A percentile compares a stretch with the other conserved stretches of the same genome.
Conservation (phyloP, 768 basidiomycete genomes). For the Russula sp. region DNA sequence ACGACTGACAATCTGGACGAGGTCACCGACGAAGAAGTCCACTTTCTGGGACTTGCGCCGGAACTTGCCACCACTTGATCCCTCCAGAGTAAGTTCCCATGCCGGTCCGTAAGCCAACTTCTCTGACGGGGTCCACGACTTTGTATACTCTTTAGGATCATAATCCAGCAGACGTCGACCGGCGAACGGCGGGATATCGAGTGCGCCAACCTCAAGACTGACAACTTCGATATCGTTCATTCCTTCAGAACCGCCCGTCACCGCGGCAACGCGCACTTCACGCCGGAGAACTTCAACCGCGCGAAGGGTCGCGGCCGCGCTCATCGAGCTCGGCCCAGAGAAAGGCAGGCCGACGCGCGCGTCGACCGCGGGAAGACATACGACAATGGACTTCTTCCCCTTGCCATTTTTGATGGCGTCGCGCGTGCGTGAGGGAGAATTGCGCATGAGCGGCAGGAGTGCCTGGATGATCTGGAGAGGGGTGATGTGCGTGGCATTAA, state of each 20-base stretch:
- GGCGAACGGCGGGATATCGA: slow-evolving; percentile 27
- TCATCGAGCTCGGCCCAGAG: slow-evolving; percentile 59
- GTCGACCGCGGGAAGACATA: slow-evolving; percentile 70
- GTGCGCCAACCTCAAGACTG: slow-evolving; percentile 64
- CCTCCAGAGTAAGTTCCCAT: slow-evolving; percentile 44
- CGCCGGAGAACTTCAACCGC: slow-evolving; percentile 67
- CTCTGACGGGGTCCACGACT: slow-evolving; percentile 69
- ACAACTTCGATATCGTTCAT: slow-evolving; percentile 66
- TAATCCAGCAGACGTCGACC: slow-evolving; percentile 32
- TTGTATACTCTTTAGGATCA: slow-evolving; percentile 38
- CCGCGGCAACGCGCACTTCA: slow-evolving; percentile 53
- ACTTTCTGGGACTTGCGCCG: slow-evolving; percentile 50
- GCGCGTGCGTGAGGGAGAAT: slow-evolving; percentile 47
- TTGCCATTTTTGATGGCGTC: slow-evolving; percentile 42
- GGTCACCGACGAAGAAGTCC: slow-evolving; percentile 47
- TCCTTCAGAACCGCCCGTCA: slow-evolving; percentile 46
- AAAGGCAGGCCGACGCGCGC: slow-evolving; percentile 71
- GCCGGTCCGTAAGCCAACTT: slow-evolving; percentile 65
- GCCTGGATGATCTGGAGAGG: slow-evolving; percentile 73
- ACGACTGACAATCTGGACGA: slow-evolving; percentile 53
- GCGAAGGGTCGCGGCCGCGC: slow-evolving; percentile 62
- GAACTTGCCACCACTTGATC: slow-evolving; percentile 35
- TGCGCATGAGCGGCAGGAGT: slow-evolving; percentile 67
- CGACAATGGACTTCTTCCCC: slow-evolving; percentile 45
- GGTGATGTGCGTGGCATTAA: slow-evolving; percentile 66